Conservation (phyloP, 192 early-diverging fungal genomes). For the Podila epicladia region DNA sequence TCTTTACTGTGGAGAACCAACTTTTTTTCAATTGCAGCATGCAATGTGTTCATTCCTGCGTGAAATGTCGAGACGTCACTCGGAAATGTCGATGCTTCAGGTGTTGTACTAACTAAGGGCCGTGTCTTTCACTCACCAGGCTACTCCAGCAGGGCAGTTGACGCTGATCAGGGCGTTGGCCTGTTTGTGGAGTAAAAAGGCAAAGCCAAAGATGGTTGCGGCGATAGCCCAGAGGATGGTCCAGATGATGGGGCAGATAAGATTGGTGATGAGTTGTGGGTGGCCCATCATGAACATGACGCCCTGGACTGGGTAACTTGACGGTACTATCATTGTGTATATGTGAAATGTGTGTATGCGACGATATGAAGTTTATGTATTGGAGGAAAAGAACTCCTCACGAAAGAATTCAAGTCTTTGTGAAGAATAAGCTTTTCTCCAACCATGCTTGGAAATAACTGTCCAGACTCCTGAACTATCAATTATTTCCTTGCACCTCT, state of each 20-base stretch:
- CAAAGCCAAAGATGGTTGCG: slow-evolving; percentile 51
- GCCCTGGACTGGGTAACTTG: slow-evolving; percentile 15
- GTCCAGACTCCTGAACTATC: background rate
- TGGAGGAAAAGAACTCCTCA: background rate
- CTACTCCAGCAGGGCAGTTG: slow-evolving; percentile 63
- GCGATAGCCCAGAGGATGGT: slow-evolving; percentile 45
- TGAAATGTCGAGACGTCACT: too few relatives aligned
- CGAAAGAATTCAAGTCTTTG: background rate
- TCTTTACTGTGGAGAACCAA: too few relatives aligned
- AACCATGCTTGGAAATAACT: background rate
- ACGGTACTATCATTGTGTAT: slow-evolving; percentile 1
- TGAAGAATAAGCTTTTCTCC: too few relatives aligned
- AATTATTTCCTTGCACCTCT: slow-evolving; percentile 4
- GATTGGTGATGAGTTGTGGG: slow-evolving; percentile 30
- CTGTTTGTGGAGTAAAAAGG: slow-evolving; percentile 62
- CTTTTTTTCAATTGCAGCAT: too few relatives aligned
- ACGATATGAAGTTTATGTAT: background rate
- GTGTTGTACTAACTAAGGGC: too few relatives aligned
- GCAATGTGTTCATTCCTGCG: too few relatives aligned
- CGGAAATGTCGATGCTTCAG: too few relatives aligned
- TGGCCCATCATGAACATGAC: slow-evolving; percentile 41
- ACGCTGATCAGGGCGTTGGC: slow-evolving; percentile 63
- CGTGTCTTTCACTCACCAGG: slow-evolving; percentile 50
- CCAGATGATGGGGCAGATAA: slow-evolving; percentile 43
- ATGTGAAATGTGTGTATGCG: background rate